Conservation (phyloP, 2,329 filamentous ascomycete species). For the Trematosphaeria pertusa region DNA sequence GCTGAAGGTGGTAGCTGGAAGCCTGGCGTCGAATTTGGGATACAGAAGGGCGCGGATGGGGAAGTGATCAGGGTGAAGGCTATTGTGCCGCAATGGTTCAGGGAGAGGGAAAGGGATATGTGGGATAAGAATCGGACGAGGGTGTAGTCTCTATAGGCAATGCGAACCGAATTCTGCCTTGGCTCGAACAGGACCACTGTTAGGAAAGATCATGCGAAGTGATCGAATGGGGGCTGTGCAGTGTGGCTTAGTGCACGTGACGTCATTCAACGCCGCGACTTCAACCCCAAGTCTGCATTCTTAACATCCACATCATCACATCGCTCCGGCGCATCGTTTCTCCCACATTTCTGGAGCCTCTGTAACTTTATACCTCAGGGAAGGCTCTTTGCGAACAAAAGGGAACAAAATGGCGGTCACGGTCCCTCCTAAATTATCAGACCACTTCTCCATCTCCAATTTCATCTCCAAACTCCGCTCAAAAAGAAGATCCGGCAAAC, state of each 20-base stretch:
- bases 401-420: slow-evolving; percentile 37
- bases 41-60: slow-evolving; percentile 26
- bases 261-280: slow-evolving; percentile 11
- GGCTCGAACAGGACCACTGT: slow-evolving; percentile 6
- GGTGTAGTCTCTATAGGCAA: slow-evolving; percentile 12
- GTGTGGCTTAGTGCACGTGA: slow-evolving; percentile 29
- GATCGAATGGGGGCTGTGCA: slow-evolving; percentile 35
- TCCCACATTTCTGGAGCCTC: too few species aligned
- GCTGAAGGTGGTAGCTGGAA: slow-evolving; percentile 69
- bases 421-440: slow-evolving; percentile 18
- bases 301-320: background rate
- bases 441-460: slow-evolving; percentile 35
- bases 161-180: slow-evolving; percentile 6
- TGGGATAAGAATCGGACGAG: slow-evolving; percentile 37
- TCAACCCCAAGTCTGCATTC: background rate
- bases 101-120: slow-evolving; percentile 46
- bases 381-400: too few species aligned
- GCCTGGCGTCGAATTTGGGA: slow-evolving; percentile 61
- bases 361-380: too few species aligned
- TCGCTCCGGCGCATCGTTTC: background rate
- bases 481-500: slow-evolving; percentile 9
- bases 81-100: slow-evolving; percentile 81
- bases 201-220: slow-evolving; percentile 4
- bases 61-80: slow-evolving; percentile 55
- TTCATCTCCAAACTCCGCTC: slow-evolving; percentile 37